A percentile compares a stretch with the other conserved stretches of the same genome.
Evolutionary conservation across 176 grass and related monocot species (phyloP).

Genomic region (Canna indica): DNA sequence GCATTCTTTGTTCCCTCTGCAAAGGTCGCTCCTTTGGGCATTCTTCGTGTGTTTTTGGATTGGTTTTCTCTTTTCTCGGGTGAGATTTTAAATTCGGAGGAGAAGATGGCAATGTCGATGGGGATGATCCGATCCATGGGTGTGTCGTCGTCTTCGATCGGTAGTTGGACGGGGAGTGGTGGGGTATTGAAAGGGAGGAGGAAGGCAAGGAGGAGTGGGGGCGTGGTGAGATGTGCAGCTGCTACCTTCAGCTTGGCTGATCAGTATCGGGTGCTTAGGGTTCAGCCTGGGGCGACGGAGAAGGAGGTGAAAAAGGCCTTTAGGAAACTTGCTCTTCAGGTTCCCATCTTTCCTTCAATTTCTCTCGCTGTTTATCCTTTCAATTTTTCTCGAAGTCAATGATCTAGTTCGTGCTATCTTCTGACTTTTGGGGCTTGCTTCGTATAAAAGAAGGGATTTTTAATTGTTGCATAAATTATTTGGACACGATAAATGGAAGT

Average conservation of each 20-base stretch:
- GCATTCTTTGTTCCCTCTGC: too few relatives aligned
- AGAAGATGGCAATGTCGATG: not conserved
- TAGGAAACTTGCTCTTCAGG: conserved; percentile 36
- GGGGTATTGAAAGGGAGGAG: not conserved
- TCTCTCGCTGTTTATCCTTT: not conserved
- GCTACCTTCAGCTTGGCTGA: conserved; percentile 1
- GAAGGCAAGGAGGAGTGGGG: not conserved
- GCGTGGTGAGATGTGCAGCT: conserved; percentile 22
- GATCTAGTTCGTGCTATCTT: too few relatives aligned
- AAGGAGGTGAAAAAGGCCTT: conserved; percentile 37
- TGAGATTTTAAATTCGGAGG: too few relatives aligned
- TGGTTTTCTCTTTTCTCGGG: too few relatives aligned
- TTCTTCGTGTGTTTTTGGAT: too few relatives aligned
- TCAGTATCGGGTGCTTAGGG: conserved; percentile 28
- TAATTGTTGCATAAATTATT: too few relatives aligned
- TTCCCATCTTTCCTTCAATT: not conserved
- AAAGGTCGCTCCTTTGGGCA: too few relatives aligned
- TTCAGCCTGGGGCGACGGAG: conserved; percentile 29
- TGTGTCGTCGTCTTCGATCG: not conserved
- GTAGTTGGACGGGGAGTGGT: not conserved
- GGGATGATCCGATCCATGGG: conserved; percentile 10
- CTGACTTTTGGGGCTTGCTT: too few relatives aligned
- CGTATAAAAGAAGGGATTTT: too few relatives aligned
- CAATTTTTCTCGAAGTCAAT: too few relatives aligned
- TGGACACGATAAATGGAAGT: too few relatives aligned